Base-by-base conservation (phyloP, 495 filamentous ascomycete genomes). In the Xylaria flabelliformis region DNA sequence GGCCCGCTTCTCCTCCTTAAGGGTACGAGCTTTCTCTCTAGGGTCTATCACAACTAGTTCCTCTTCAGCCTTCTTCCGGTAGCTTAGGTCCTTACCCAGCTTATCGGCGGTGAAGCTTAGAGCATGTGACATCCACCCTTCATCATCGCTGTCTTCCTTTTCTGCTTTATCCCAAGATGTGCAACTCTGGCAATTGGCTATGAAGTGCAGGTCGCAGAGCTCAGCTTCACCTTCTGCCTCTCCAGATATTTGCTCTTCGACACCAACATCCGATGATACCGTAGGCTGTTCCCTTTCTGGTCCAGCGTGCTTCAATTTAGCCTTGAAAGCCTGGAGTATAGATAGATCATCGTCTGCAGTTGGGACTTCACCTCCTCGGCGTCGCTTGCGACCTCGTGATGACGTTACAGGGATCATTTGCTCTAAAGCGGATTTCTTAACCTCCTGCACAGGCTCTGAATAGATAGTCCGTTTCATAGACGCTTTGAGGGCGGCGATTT, bases 31-130 rank as follows among this genome's bases (percentile, higher is more conserved):
- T 75, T 92, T 95, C 82, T 95, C 94, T 66, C 93, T 83, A 1
- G 97, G 97, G 83, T 99, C 97, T 82, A 98, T 97, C 2, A 98
- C 94, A 71, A 97, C 91, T 61, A 99, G 82, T 76, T 97, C 94
- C 74, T 96, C 92, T 71, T 93, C 91, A 59, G 94, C 93, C 77
- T 93, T 91, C 82, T 91, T 90, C 80, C 95, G 94, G 87, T 94
- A 98, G 46, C 89, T 93, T 67, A 97, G 80, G 80, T 97, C 94
- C 78, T 98, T 98, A 44, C 97, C 96, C 3, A 97, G 80, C 69
- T 91, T 91, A 78, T 99, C 97, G 72, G 94, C 95, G 21, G 91
- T 90, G 82, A 98, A 98, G 15, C 84, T 94, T 44, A 99, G 82
- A 12, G 87, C 83, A 81, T 98, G 96, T 9, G 82, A 87, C 87